Evolutionary conservation across 1,284 basidiomycete species (phyloP), one percentile per base, ranked within the genome.

Genomic region (Abortiporus biennis): DNA sequence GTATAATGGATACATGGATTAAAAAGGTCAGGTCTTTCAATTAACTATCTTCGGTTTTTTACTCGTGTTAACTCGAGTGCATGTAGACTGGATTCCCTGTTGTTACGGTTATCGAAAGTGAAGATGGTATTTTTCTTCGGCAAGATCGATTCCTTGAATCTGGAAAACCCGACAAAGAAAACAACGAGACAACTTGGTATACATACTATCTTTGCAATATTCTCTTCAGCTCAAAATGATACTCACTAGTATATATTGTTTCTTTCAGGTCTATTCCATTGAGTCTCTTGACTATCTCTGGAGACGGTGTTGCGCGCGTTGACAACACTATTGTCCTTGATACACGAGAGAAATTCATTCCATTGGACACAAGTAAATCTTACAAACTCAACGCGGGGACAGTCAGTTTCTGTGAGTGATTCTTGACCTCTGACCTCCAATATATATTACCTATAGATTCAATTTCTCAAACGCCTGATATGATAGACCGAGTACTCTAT

Each of bases 101-200:
- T 21, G 63, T 99, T 40, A 88, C 81, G 13, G 91, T 98, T 33
- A 85, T 80, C 0, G 93, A 97, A 64, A 74, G 69, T 6, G 64
- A 69, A 1, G 76, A 76, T 36, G 81, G 83, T 13, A 82, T 94
- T 51, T 69, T 67, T 44, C 70, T 94, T 38, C 82, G 84, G 32
- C 95, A 99, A 66, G 92, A 96, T 63, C 80, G 95, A 21, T 98
- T 97, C 76, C 69, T 98, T 37, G 86, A 90, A 55, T 90, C 84
- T 2, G 93, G 92, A 3, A 78, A 76, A 49, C 80, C 80, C 11
- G 75, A 78, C 47, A 74, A 80, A 1, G 80, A 92, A 57, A 89
- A 98, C 52, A 94, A 98, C 58, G 73, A 92, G 65, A 96, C 92
- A 2, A 72, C 92, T 48, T 98, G 95, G 94, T 83, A 25, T 43